Evolutionary conservation across 1,284 basidiomycete species (phyloP).

Genomic region (Malassezia yamatoensis): DNA sequence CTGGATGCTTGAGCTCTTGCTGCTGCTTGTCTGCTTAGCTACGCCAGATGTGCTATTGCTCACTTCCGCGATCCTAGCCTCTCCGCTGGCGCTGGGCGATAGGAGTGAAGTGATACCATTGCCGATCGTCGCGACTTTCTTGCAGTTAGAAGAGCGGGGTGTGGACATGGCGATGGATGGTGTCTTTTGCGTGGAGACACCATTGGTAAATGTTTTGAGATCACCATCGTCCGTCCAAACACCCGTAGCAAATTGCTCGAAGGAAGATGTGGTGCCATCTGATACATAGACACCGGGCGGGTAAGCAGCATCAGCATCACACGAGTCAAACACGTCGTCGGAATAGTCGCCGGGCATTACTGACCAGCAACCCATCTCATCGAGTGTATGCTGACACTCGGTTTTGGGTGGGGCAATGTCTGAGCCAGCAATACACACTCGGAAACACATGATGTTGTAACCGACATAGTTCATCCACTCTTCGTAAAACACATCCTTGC

Average conservation of each 20-base stretch:
- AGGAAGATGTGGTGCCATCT: slow-evolving; percentile 36
- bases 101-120: slow-evolving; percentile 25
- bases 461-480: slow-evolving; percentile 52
- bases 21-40: no score
- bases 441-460: slow-evolving; percentile 43
- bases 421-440: slow-evolving; percentile 42
- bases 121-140: slow-evolving; percentile 23
- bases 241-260: slow-evolving; percentile 41
- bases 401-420: slow-evolving; percentile 28
- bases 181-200: slow-evolving; percentile 29
- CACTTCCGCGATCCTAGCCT: no score
- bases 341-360: slow-evolving; percentile 47
- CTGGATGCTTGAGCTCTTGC: no score
- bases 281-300: slow-evolving; percentile 42
- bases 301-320: slow-evolving; percentile 46
- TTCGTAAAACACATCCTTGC: slow-evolving; percentile 52
- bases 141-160: slow-evolving; percentile 39
- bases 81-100: no score
- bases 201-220: slow-evolving; percentile 39
- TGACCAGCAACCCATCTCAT: slow-evolving; percentile 49
- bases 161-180: slow-evolving; percentile 41
- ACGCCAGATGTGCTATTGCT: no score
- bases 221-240: slow-evolving; percentile 25
- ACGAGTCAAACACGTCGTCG: slow-evolving; percentile 38
- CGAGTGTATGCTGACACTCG: slow-evolving; percentile 45